A percentile compares a stretch with the other conserved stretches of the same genome.
phyloP scores from a whole-genome alignment of 2,329 filamentous ascomycete genomes.

The Stagonosporopsis vannaccii region DNA sequence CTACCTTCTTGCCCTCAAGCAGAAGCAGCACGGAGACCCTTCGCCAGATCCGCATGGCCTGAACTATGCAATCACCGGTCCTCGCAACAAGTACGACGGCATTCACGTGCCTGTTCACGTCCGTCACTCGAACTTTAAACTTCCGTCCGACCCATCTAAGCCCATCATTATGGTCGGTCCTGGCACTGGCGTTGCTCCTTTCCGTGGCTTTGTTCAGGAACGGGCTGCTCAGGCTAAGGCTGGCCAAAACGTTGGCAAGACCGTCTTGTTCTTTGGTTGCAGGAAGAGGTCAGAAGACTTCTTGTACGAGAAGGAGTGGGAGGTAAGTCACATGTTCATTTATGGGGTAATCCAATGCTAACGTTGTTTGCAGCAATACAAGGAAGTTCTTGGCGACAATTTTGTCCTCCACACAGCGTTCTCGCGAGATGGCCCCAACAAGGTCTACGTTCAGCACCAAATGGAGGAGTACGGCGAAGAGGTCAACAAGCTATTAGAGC shows the following conservation, averaged over 20 bases:
- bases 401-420: slow-evolving; percentile 94
- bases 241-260: slow-evolving; percentile 84
- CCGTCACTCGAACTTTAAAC: slow-evolving; percentile 98
- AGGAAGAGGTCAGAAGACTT: slow-evolving; percentile 88
- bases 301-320: slow-evolving; percentile 89
- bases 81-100: slow-evolving; percentile 96
- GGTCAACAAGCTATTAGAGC: slow-evolving; percentile 84
- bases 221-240: slow-evolving; percentile 81
- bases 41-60: slow-evolving; percentile 82
- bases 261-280: slow-evolving; percentile 94
- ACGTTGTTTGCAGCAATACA: slow-evolving; percentile 70
- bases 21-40: slow-evolving; percentile 92
- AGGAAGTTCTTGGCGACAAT: slow-evolving; percentile 82
- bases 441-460: slow-evolving; percentile 96
- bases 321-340: slow-evolving; percentile 66
- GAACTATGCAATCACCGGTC: slow-evolving; percentile 85
- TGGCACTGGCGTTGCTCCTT: slow-evolving; percentile 94
- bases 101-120: slow-evolving; percentile 95
- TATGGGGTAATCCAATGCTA: slow-evolving; percentile 13
- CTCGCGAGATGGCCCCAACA: slow-evolving; percentile 84
- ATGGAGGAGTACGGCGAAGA: slow-evolving; percentile 83
- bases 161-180: slow-evolving; percentile 96
- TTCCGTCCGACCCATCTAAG: slow-evolving; percentile 92
- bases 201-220: slow-evolving; percentile 95
- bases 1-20: slow-evolving; percentile 91